Evolutionary conservation across 116 monocot species (phyloP), one percentile per base, ranked within the genome.

Genomic region (Cymodocea nodosa): DNA sequence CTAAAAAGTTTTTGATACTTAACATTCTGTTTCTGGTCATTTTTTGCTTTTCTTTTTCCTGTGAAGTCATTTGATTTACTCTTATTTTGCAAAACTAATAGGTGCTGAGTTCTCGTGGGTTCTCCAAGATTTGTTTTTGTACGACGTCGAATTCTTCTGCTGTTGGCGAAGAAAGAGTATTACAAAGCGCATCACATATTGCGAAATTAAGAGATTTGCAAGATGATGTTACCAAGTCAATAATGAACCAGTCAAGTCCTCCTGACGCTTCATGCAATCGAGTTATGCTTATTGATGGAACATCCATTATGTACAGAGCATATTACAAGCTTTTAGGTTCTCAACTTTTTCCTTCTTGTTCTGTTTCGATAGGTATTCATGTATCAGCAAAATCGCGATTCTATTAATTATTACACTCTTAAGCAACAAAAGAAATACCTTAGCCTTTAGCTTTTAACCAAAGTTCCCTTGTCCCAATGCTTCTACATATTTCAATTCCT

Each of bases 311-410:
- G 74, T 91, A 97, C 73, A 85, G 97, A 68, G 85, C 97, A 56
- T 97, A 91, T 65, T 97, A 85, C 83, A 97, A 88, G 76, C 81
- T 97, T 75, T 68, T 97, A 57, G 87, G 97, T 85, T 81, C 65
- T 51, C 37, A 17, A 16, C 51, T 65, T 50, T 19, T 50, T 50
- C 12, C 3, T 16, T 50, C 3, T 12, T 51, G 23, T 18, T 50
- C 15, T 50, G 23, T 65, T 23, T 65, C 4, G 25, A 8, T 61
- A 0, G 34, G n/a, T 24, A 9, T 15, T 35, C 16, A 4, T 54
- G 54, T 54, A n/a, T 16, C 17, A 20, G 19, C 0, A 13, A 54
- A 44, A 10, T 44, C 1, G 7, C 8, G 39, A 39, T 39, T 4
- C 39, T 39, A 39, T 39, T 39, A 39, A n/a, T n/a, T n/a, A 6